Conservation (phyloP, 2,329 filamentous ascomycete genomes). For the Aspergillus tanneri region DNA sequence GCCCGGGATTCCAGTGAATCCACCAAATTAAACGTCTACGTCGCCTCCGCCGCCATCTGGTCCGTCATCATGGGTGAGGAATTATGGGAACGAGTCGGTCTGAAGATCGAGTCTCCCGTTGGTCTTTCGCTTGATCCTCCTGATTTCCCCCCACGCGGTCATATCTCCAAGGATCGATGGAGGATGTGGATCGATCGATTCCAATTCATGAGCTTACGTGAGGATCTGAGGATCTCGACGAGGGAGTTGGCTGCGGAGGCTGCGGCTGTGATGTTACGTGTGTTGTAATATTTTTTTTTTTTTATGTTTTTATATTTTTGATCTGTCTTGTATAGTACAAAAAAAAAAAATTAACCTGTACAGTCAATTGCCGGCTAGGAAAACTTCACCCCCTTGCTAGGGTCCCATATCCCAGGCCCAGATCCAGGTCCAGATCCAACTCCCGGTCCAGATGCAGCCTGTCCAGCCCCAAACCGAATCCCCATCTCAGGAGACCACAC, state of each 20-base stretch:
- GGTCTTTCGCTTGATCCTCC: slow-evolving; percentile 3
- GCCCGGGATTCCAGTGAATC: too few species aligned
- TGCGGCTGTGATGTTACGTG: slow-evolving; percentile 23
- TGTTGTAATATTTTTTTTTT: slow-evolving; percentile 5
- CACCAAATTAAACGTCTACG: slow-evolving; percentile 7
- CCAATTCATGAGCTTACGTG: slow-evolving; percentile 17
- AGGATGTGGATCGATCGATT: slow-evolving; percentile 18
- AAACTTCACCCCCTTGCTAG: slow-evolving; percentile 59
- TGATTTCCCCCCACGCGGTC: background rate
- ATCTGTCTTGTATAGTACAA: background rate
- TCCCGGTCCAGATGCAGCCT: too few species aligned
- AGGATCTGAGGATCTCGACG: slow-evolving; percentile 19
- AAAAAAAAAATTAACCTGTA: slow-evolving; percentile 3
- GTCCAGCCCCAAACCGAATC: slow-evolving; percentile 80
- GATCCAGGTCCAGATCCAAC: too few species aligned
- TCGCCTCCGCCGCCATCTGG: slow-evolving; percentile 17
- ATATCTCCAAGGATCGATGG: slow-evolving; percentile 15
- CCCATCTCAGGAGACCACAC: slow-evolving; percentile 81
- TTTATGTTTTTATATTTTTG: background rate
- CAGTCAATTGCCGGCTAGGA: slow-evolving; percentile 22
- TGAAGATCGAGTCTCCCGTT: slow-evolving; percentile 2
- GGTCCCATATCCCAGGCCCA: slow-evolving; percentile 57
- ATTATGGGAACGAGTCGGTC: slow-evolving; percentile 14
- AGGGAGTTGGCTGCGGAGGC: slow-evolving; percentile 22
- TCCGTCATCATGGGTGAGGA: slow-evolving; percentile 25